Evolutionary conservation across 2,329 filamentous ascomycete species (phyloP).

Genomic region (Ophiocordyceps australis): DNA sequence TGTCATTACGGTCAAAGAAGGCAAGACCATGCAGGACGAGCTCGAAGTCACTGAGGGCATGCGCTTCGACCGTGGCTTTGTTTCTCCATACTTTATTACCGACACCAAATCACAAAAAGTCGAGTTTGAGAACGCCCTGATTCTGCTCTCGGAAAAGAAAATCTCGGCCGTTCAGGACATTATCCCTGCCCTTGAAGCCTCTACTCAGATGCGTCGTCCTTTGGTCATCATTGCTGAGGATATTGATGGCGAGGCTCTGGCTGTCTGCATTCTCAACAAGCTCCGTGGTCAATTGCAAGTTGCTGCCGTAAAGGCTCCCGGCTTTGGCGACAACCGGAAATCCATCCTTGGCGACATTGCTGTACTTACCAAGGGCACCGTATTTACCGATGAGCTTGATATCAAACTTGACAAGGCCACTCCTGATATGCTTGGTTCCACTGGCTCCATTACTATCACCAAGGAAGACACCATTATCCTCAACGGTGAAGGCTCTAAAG

Average conservation of each 20-base stretch:
- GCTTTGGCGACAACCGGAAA: conserved; percentile 99
- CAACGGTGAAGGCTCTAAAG: conserved; percentile 93
- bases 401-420: conserved; percentile 99
- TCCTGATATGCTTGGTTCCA: conserved; percentile 86
- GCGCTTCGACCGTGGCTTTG: conserved; percentile 98
- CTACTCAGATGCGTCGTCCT: conserved; percentile 84
- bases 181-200: conserved; percentile 92
- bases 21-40: conserved; percentile 95
- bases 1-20: conserved; percentile 99
- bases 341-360: conserved; percentile 94
- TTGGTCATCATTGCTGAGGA: conserved; percentile 98
- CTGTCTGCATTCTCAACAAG: conserved; percentile 99
- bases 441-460: conserved; percentile 97
- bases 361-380: conserved; percentile 87
- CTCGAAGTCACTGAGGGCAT: conserved; percentile 98
- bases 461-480: conserved; percentile 99
- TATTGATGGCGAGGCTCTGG: conserved; percentile 94
- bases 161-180: conserved; percentile 99
- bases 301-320: conserved; percentile 93
- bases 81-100: conserved; percentile 99
- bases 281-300: conserved; percentile 98
- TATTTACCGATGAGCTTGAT: conserved; percentile 97
- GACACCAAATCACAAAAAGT: conserved; percentile 98
- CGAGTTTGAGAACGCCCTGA: conserved; percentile 97
- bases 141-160: conserved; percentile 99